phyloP scores from a whole-genome alignment of 192 early-diverging fungal species.

The Umbelopsis sp. region DNA sequence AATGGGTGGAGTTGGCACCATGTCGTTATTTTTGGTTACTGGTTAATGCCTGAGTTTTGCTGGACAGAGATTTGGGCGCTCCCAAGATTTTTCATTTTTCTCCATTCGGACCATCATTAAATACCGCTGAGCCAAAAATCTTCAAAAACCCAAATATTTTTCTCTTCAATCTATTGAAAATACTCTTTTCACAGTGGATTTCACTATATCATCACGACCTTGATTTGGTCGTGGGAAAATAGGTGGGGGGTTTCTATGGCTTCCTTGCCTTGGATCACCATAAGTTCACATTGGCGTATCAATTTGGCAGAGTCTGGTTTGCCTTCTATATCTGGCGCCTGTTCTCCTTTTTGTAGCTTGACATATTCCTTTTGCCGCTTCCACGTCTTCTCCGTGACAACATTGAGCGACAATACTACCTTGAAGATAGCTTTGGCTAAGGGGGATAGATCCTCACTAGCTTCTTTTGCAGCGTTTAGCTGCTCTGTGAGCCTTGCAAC shows the following conservation, averaged over 20 bases:
- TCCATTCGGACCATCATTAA: background rate
- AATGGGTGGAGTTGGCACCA: conserved; percentile 10
- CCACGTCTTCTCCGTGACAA: conserved; percentile 67
- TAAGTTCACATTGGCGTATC: conserved; percentile 69
- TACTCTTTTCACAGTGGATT: background rate
- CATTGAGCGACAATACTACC: conserved; percentile 70
- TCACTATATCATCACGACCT: background rate
- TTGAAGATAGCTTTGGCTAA: conserved; percentile 62
- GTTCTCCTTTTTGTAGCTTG: background rate
- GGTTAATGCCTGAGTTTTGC: background rate
- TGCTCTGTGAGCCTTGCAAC: conserved; percentile 61
- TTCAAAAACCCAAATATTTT: background rate
- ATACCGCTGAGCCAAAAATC: background rate
- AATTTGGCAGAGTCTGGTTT: conserved; percentile 37
- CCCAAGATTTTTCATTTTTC: background rate
- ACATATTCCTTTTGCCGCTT: conserved; percentile 37
- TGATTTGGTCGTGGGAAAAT: background rate
- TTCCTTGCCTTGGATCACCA: conserved; percentile 65
- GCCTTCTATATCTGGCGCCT: conserved; percentile 19
- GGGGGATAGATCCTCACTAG: conserved; percentile 1
- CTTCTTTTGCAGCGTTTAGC: conserved; percentile 2
- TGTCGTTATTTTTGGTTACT: background rate
- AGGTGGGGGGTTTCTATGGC: conserved; percentile 57
- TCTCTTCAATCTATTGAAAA: background rate
- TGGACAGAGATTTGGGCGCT: no score